Evolutionary conservation across 2,329 filamentous ascomycete species (phyloP).

Genomic region (Falciphora oryzae): DNA sequence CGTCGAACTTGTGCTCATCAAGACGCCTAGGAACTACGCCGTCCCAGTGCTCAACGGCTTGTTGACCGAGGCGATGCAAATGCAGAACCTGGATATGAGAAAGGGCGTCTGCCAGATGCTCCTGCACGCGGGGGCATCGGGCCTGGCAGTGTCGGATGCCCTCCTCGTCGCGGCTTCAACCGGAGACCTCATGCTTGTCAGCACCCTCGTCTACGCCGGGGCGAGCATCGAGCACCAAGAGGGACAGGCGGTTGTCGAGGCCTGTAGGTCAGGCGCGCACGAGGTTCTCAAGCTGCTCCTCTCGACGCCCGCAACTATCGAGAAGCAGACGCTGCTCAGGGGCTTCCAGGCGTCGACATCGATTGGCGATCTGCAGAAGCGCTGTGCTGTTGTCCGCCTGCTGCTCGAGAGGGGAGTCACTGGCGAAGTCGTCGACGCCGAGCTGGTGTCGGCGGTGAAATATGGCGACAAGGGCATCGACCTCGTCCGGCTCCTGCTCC

Average conservation of each 20-base stretch:
- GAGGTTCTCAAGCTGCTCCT: conserved; percentile 47
- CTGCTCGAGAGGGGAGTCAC: conserved; percentile 44
- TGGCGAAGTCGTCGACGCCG: conserved; percentile 45
- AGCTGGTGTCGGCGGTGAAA: conserved; percentile 47
- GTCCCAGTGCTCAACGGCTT: conserved; percentile 33
- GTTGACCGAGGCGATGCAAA: conserved; percentile 37
- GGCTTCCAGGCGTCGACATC: conserved; percentile 52
- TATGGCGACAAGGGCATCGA: conserved; percentile 43
- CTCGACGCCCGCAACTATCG: conserved; percentile 28
- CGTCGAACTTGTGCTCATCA: conserved; percentile 38
- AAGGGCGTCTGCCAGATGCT: conserved; percentile 39
- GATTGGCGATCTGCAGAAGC: conserved; percentile 41
- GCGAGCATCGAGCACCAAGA: conserved; percentile 45
- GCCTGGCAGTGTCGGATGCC: conserved; percentile 40
- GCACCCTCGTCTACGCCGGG: conserved; percentile 44
- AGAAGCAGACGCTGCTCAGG: conserved; percentile 37
- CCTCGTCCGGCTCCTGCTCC: conserved; percentile 44
- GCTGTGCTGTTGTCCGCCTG: conserved; percentile 44
- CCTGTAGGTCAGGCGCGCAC: conserved; percentile 43
- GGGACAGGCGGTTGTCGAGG: conserved; percentile 49
- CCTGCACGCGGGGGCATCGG: conserved; percentile 39
- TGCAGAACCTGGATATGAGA: conserved; percentile 33
- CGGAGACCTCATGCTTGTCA: conserved; percentile 45
- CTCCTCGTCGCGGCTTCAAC: conserved; percentile 46
- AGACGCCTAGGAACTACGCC: conserved; percentile 28